Percentiles rank a stretch among this genome's conserved stretches.
phyloP scores from a whole-genome alignment of 2,329 filamentous ascomycete genomes.

The Sordariomycetes sp. region DNA sequence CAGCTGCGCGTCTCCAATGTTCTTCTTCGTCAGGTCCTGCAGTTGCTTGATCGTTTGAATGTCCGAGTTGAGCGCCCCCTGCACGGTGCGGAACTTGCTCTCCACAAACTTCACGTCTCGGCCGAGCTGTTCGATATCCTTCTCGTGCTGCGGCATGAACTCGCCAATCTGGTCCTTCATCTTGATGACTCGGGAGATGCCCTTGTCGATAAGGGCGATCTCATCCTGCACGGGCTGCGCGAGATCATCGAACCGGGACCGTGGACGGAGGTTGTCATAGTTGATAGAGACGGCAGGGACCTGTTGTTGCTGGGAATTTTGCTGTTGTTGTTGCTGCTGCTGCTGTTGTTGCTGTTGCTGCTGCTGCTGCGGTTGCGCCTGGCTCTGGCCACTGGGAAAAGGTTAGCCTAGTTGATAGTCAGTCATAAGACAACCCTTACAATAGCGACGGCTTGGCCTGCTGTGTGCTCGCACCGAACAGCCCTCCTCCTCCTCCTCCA shows the following conservation, averaged over 20 bases:
- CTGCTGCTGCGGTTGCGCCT: constrained; percentile 9
- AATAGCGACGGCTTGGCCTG: constrained; percentile 23
- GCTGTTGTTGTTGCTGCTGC: constrained; percentile 4
- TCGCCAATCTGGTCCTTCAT: constrained; percentile 69
- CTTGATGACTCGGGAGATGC: constrained; percentile 71
- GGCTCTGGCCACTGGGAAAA: constrained; percentile 20
- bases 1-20: constrained; percentile 61
- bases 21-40: constrained; percentile 47
- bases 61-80: constrained; percentile 42
- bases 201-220: constrained; percentile 69
- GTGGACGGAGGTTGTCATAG: constrained; percentile 67
- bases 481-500: constrained; percentile 7
- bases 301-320: constrained; percentile 20
- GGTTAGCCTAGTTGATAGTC: not conserved
- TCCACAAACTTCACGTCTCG: constrained; percentile 39
- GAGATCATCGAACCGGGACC: constrained; percentile 87
- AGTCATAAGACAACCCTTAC: constrained; percentile 11
- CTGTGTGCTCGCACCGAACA: no score
- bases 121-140: constrained; percentile 35
- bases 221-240: constrained; percentile 71
- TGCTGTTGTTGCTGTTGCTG: constrained; percentile 3
- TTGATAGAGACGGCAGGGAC: constrained; percentile 72
- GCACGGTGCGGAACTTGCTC: constrained; percentile 34
- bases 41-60: constrained; percentile 56
- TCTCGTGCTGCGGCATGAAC: constrained; percentile 49